A percentile compares a stretch with the other conserved stretches of the same genome.
phyloP scores from a whole-genome alignment of 768 basidiomycete genomes.

The Calocera viscosa region DNA sequence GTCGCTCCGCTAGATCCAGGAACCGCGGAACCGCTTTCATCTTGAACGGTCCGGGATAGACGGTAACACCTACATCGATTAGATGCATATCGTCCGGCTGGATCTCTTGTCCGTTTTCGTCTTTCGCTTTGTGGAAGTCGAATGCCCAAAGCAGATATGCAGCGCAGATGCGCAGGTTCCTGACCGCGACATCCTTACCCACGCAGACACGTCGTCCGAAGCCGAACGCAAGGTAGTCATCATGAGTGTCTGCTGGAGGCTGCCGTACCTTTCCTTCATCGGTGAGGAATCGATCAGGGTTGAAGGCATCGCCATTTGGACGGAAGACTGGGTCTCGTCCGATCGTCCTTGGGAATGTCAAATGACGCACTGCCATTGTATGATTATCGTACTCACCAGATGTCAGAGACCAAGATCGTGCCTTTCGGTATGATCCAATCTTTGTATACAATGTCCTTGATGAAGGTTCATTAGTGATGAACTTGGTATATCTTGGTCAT shows the following conservation, averaged over 20 bases:
- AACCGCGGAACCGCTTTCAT: neutral
- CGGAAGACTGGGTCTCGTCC: neutral
- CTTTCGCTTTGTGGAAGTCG: slow-evolving; percentile 4
- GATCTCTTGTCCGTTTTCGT: neutral
- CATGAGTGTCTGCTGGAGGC: neutral
- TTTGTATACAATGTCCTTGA: slow-evolving; percentile 11
- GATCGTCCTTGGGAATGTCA: neutral
- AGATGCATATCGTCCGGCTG: neutral
- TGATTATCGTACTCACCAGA: slow-evolving; percentile 1
- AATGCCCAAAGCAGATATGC: slow-evolving; percentile 14
- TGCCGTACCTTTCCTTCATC: neutral
- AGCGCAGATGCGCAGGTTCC: slow-evolving; percentile 5
- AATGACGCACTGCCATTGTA: neutral
- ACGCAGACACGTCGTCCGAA: slow-evolving; percentile 10
- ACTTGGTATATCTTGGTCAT: too few relatives aligned
- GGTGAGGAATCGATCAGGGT: neutral
- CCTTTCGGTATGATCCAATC: slow-evolving; percentile 9
- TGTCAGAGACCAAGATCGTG: slow-evolving; percentile 2
- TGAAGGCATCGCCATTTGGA: neutral
- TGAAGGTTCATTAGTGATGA: too few relatives aligned
- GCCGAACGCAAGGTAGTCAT: slow-evolving; percentile 10
- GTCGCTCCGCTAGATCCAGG: neutral
- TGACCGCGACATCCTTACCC: slow-evolving; percentile 6
- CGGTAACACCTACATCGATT: neutral
- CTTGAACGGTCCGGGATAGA: neutral